Conservation (phyloP, 768 basidiomycete genomes). For the Rhodosporidiobolus odoratus region DNA sequence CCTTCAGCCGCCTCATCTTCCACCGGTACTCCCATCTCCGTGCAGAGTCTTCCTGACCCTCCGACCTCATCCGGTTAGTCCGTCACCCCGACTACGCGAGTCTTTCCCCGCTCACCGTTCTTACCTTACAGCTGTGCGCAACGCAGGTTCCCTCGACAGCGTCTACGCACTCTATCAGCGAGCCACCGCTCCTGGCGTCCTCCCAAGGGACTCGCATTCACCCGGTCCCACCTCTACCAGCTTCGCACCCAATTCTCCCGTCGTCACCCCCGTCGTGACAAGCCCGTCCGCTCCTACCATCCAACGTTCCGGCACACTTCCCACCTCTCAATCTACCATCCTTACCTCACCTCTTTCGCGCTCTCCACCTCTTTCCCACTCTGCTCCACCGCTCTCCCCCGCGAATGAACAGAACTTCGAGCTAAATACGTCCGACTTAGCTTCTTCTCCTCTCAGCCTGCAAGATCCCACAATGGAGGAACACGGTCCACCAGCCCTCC, state of each 20-base stretch:
- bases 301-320: not conserved
- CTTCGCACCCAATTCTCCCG: not conserved
- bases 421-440: not conserved
- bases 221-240: not conserved
- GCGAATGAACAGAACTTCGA: too few species aligned
- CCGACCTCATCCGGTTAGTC: not conserved
- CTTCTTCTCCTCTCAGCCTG: not conserved
- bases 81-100: not conserved
- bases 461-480: too few species aligned
- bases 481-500: too few species aligned
- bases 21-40: not conserved
- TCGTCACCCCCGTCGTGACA: not conserved
- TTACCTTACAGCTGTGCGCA: not conserved
- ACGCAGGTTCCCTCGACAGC: slow-evolving; percentile 11
- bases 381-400: not conserved
- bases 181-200: slow-evolving; percentile 5
- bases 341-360: not conserved
- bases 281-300: too few species aligned
- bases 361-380: not conserved
- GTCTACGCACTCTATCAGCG: slow-evolving; percentile 24
- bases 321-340: not conserved
- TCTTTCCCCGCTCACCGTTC: not conserved
- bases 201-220: not conserved
- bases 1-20: not conserved
- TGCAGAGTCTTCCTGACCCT: too few species aligned